Evolutionary conservation across 257 asterid genomes (phyloP).

Genomic region (Misopates orontium): DNA sequence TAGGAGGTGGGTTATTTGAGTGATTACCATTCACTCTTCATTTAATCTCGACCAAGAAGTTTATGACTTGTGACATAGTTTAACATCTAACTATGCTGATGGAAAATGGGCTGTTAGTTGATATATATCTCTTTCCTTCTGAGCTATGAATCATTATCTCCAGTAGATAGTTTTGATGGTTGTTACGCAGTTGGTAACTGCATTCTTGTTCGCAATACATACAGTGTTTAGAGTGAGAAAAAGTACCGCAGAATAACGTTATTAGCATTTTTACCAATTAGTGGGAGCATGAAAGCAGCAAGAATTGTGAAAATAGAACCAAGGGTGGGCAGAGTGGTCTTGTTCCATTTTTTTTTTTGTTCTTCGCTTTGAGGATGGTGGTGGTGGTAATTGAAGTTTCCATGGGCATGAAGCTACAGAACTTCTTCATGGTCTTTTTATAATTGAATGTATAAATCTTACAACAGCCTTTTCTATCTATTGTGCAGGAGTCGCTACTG

Average conservation of each 20-base stretch:
- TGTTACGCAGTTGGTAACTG: not conserved
- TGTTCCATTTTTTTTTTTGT: not conserved
- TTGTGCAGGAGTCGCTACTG: slow-evolving; percentile 93
- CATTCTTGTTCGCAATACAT: slow-evolving; percentile 14
- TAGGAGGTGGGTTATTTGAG: slow-evolving; percentile 69
- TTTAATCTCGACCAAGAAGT: not conserved
- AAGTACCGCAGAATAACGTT: not conserved
- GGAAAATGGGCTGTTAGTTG: not conserved
- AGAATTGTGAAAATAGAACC: not conserved
- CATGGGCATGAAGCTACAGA: not conserved
- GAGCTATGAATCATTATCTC: slow-evolving; percentile 6
- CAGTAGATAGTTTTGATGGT: slow-evolving; percentile 1
- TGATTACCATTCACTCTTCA: not conserved
- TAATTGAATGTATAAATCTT: slow-evolving; percentile 18
- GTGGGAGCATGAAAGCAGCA: not conserved
- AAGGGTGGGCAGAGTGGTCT: not conserved
- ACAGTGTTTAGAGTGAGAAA: slow-evolving; percentile 1
- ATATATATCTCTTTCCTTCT: not conserved
- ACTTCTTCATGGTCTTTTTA: not conserved
- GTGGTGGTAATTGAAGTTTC: not conserved
- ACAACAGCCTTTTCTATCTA: slow-evolving; percentile 20
- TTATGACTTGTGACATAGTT: slow-evolving; percentile 5
- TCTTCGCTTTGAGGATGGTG: not conserved
- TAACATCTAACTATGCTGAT: not conserved
- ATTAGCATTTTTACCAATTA: slow-evolving; percentile 5